A percentile compares a stretch with the other conserved stretches of the same genome.
phyloP scores from a whole-genome alignment of 352 stramenopile genomes.

The Phytophthora sp. region DNA sequence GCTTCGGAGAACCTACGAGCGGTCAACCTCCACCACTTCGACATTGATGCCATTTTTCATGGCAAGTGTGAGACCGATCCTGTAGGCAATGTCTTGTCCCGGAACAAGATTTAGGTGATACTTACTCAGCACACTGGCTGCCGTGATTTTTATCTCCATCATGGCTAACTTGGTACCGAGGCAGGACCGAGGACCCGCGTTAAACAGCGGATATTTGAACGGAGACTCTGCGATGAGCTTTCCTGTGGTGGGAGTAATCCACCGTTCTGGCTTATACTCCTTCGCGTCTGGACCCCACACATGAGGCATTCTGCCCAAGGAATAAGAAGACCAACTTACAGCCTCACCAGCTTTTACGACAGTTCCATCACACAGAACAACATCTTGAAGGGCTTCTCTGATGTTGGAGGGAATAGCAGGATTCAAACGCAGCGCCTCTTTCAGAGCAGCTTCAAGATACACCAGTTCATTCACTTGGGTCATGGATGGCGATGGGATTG shows the following conservation, averaged over 20 bases:
- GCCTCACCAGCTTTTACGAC: constrained; percentile 28
- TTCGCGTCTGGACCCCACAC: constrained; percentile 52
- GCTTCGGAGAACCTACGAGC: too few species aligned
- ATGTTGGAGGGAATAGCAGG: constrained; percentile 36
- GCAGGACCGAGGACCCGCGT: constrained; percentile 51
- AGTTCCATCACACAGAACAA: constrained; percentile 51
- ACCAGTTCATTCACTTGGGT: constrained; percentile 34
- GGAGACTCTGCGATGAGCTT: constrained; percentile 39
- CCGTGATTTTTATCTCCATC: constrained; percentile 62
- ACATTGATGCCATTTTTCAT: constrained; percentile 36
- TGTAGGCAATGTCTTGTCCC: constrained; percentile 35
- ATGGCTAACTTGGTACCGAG: constrained; percentile 51
- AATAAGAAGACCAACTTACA: constrained; percentile 44
- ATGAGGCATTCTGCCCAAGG: constrained; percentile 38
- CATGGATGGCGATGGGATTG: constrained; percentile 11
- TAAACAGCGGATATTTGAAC: constrained; percentile 59
- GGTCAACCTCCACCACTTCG: not conserved
- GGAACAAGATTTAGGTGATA: constrained; percentile 42
- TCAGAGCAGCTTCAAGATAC: constrained; percentile 52
- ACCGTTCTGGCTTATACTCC: constrained; percentile 53
- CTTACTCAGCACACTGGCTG: constrained; percentile 42
- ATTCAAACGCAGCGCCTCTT: constrained; percentile 39
- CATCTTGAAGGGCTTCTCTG: constrained; percentile 37
- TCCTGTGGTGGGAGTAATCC: constrained; percentile 30
- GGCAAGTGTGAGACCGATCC: constrained; percentile 30